Base-by-base conservation (phyloP, 1,284 basidiomycete species). In the Exobasidium rhododendri region DNA sequence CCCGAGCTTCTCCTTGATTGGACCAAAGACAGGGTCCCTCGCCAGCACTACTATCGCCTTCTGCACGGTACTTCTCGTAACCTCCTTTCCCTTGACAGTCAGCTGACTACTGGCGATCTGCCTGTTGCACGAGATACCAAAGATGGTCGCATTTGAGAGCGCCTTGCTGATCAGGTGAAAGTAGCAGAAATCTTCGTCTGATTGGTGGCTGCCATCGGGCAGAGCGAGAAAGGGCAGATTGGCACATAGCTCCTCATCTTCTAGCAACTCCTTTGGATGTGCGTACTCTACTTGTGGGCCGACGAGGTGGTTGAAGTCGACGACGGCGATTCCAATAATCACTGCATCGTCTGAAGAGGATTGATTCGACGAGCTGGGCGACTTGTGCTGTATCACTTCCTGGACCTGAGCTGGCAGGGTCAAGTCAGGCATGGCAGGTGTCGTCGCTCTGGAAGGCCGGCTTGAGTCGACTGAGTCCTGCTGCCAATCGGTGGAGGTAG, bases 21-120 rank as follows among this genome's bases (percentile, higher is more conserved):
- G 75, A 2, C 78, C 79, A 52, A 80, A 80, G 44, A 80, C 75
- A n/a, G 77, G 59, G 54, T 76, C 63, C 14, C 64, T 88, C 1
- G 92, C 93, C 35, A 98, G 83, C 1, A 98, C 90, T 0, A 98
- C 91, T 2, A 99, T 90, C 0, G 96, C 94, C 79, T 98, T 99
- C 80, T 99, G 94, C 0, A 99, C 94, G 14, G 89, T 97, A 29
- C 90, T 92, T 20, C 94, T 86, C 4, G 94, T 97, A 7, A 98
- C 92, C 73, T 97, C 92, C 14, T 86, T 84, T 28, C 87, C 86
- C 73, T 90, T 90, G 58, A 88, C 87, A 4, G 92, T 82, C n/a
- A 99, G 84, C 22, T 88, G 85, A 0, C 89, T 85, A 1, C 93
- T 84, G 5, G 89, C 85, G 50, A 99, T 92, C 83, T 99, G 94